Conservation (phyloP, 805 yeast genomes). For the Hagleromyces aurorensis region DNA sequence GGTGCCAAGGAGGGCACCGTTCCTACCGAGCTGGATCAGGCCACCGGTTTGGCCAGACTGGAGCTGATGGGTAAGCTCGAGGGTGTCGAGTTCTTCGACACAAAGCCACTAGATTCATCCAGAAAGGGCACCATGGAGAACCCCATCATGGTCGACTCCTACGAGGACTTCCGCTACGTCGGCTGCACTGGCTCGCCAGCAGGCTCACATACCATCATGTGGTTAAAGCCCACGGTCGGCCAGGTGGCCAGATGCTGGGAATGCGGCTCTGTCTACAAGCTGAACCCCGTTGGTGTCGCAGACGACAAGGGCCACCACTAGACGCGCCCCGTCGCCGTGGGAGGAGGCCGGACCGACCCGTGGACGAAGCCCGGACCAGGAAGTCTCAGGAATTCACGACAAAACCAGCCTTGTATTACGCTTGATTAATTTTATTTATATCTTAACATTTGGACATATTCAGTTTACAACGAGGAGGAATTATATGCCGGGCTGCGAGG, state of each 20-base stretch:
- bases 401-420: too few species aligned
- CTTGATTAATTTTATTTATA: too few species aligned
- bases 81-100: constrained; percentile 91
- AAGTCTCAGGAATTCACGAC: too few species aligned
- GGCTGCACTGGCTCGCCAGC: constrained; percentile 97
- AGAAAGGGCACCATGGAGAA: constrained; percentile 87
- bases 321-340: constrained; percentile 2
- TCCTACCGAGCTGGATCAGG: constrained; percentile 92
- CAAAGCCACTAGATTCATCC: constrained; percentile 76
- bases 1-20: constrained; percentile 83
- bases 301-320: constrained; percentile 39
- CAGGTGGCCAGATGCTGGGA: constrained; percentile 96
- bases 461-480: too few species aligned
- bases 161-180: constrained; percentile 87
- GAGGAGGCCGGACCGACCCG: too few species aligned
- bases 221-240: constrained; percentile 82
- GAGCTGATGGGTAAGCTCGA: constrained; percentile 90
- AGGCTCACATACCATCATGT: constrained; percentile 81
- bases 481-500: too few species aligned
- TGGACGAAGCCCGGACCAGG: too few species aligned
- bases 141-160: constrained; percentile 85
- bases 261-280: constrained; percentile 90
- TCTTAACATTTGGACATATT: too few species aligned
- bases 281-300: constrained; percentile 81
- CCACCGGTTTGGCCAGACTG: constrained; percentile 96